These are phyloP conservation scores for Byssochlamys sp. DNA, from an alignment of 2,329 filamentous ascomycete genomes.

Conservation along the genomic window DNA sequence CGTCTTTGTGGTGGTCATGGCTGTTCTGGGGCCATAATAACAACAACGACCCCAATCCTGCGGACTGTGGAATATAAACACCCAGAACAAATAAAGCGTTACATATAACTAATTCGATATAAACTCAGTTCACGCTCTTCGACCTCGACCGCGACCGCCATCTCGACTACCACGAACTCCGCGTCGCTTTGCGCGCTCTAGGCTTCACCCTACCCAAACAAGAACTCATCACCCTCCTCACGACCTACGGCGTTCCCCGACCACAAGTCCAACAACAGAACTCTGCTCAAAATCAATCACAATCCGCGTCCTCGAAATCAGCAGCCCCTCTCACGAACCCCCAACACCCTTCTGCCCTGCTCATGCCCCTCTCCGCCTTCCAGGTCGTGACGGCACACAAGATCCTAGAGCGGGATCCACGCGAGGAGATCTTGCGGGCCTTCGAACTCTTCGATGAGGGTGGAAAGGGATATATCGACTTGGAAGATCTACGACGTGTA, in stretches of 20 bases:
- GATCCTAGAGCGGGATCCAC: conserved; percentile 72
- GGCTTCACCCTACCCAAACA: conserved; percentile 84
- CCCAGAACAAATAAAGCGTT: neutral
- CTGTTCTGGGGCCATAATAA: neutral
- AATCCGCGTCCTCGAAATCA: conserved; percentile 21
- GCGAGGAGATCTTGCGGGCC: conserved; percentile 81
- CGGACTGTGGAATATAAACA: neutral
- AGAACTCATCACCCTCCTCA: conserved; percentile 72
- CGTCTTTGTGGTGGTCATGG: neutral
- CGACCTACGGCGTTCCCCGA: conserved; percentile 67
- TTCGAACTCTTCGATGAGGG: conserved; percentile 91
- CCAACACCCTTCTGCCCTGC: conserved; percentile 55
- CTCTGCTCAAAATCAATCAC: conserved; percentile 10
- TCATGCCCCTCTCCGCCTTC: conserved; percentile 64
- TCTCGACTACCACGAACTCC: conserved; percentile 96
- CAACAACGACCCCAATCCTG: neutral
- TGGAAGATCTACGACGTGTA: conserved; percentile 78
- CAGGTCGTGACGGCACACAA: conserved; percentile 68
- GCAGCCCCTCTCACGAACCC: conserved; percentile 25
- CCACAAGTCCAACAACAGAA: conserved; percentile 41
- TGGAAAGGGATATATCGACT: conserved; percentile 78
- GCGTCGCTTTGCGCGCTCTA: conserved; percentile 88
- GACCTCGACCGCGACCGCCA: conserved; percentile 89
- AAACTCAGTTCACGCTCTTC: conserved; percentile 73
- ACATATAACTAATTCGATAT: neutral